Conservation (phyloP, 495 filamentous ascomycete genomes). For the Mycothermus thermophilus region DNA sequence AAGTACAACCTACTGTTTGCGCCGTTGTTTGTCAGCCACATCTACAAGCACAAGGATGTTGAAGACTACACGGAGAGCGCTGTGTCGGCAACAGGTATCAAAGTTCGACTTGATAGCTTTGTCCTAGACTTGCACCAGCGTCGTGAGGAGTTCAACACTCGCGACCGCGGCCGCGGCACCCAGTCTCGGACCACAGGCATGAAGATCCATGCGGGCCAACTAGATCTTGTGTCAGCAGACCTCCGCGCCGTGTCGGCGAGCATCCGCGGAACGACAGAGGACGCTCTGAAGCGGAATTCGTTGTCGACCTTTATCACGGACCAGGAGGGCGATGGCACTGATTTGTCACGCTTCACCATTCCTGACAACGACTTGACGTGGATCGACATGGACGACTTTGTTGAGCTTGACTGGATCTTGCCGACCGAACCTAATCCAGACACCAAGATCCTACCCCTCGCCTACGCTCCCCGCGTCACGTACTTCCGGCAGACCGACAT, state of each 20-base stretch:
- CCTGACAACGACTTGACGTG: slow-evolving; percentile 87
- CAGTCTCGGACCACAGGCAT: slow-evolving; percentile 75
- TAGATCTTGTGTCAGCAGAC: slow-evolving; percentile 86
- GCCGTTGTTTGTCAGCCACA: slow-evolving; percentile 84
- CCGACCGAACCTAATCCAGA: slow-evolving; percentile 83
- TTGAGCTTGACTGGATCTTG: slow-evolving; percentile 91
- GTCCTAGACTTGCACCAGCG: slow-evolving; percentile 94
- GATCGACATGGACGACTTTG: slow-evolving; percentile 99
- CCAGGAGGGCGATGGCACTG: slow-evolving; percentile 35
- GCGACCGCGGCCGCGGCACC: slow-evolving; percentile 54
- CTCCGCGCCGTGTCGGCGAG: slow-evolving; percentile 86
- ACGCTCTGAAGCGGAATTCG: slow-evolving; percentile 55
- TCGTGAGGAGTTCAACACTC: slow-evolving; percentile 76
- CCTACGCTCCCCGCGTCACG: slow-evolving; percentile 83
- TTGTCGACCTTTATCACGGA: slow-evolving; percentile 33
- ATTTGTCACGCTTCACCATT: slow-evolving; percentile 84
- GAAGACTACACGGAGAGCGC: slow-evolving; percentile 70
- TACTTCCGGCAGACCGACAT: slow-evolving; percentile 98
- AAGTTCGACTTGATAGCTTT: slow-evolving; percentile 84
- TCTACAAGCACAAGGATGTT: slow-evolving; percentile 95
- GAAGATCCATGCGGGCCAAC: slow-evolving; percentile 83
- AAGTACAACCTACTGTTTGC: slow-evolving; percentile 92
- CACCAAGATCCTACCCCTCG: slow-evolving; percentile 83
- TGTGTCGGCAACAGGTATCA: slow-evolving; percentile 84
- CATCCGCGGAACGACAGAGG: slow-evolving; percentile 61